Conservation (phyloP, 2,329 filamentous ascomycete species). For the Leptographium radiaticola region DNA sequence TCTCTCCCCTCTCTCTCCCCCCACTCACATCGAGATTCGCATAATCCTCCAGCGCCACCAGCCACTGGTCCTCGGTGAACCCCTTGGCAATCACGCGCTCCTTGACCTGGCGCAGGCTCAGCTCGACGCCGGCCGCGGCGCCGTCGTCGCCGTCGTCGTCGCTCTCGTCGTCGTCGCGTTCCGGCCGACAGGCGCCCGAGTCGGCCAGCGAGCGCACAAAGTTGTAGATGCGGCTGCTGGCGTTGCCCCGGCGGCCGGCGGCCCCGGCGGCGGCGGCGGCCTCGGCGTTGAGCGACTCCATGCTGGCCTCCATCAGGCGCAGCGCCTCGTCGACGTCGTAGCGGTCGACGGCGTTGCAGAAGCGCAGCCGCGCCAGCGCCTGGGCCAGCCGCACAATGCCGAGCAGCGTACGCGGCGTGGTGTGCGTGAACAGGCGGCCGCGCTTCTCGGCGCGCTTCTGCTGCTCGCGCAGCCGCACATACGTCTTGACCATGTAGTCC, state of each 20-base stretch:
- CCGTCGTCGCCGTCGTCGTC: conserved; percentile 43
- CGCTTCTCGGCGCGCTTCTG: conserved; percentile 84
- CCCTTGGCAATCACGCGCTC: conserved; percentile 91
- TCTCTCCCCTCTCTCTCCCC: background rate
- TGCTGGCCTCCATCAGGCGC: conserved; percentile 81
- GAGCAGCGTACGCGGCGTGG: conserved; percentile 83
- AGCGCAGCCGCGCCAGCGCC: conserved; percentile 82
- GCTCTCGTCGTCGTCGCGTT: conserved; percentile 44
- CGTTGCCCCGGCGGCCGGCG: conserved; percentile 53
- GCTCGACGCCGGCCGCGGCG: conserved; percentile 47
- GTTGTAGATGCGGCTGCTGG: conserved; percentile 86
- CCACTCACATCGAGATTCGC: conserved; percentile 72
- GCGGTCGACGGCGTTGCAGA: conserved; percentile 69
- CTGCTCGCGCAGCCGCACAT: conserved; percentile 84
- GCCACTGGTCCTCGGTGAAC: conserved; percentile 89
- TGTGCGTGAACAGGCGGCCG: conserved; percentile 88
- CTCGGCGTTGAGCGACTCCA: conserved; percentile 75
- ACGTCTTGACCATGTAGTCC: conserved; percentile 95
- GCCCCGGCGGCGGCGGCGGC: conserved; percentile 41
- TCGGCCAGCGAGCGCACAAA: conserved; percentile 82
- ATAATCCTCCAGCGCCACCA: conserved; percentile 79
- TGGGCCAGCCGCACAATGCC: conserved; percentile 89
- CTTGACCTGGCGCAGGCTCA: conserved; percentile 78
- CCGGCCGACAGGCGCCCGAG: conserved; percentile 71
- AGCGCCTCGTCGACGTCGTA: conserved; percentile 95